Conservation (phyloP, 495 filamentous ascomycete species). For the Annulohypoxylon moriforme region DNA sequence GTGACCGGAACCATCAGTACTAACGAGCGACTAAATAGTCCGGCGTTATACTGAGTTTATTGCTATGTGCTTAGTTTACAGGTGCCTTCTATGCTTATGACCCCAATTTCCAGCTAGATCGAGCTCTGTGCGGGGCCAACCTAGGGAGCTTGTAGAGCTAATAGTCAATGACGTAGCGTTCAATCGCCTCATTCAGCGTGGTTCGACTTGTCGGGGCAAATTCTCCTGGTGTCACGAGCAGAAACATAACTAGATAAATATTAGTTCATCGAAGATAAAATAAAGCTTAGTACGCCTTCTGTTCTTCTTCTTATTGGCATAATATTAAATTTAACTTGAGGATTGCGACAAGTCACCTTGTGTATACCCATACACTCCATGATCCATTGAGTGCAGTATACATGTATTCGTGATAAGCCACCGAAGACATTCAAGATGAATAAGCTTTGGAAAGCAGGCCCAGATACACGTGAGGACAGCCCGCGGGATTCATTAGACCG, state of each 20-base stretch:
- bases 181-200: constrained; percentile 17
- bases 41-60: not conserved
- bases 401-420: not conserved
- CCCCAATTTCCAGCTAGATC: not conserved
- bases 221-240: not conserved
- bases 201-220: constrained; percentile 13
- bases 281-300: not conserved
- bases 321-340: not conserved
- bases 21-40: not conserved
- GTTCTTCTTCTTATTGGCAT: not conserved
- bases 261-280: not conserved
- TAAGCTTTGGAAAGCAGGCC: constrained; percentile 43
- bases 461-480: constrained; percentile 48
- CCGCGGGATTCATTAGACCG: constrained; percentile 32
- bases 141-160: constrained; percentile 1
- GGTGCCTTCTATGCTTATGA: not conserved
- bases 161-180: constrained; percentile 35
- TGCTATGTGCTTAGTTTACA: too few species aligned
- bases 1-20: not conserved
- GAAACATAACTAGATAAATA: not conserved
- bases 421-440: constrained; percentile 56
- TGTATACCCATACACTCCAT: not conserved
- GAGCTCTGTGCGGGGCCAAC: constrained; percentile 14
- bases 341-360: not conserved
- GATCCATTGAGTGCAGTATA: not conserved